Evolutionary conservation across 306 rosid genomes (phyloP).

Genomic region (Potentilla sterilis): DNA sequence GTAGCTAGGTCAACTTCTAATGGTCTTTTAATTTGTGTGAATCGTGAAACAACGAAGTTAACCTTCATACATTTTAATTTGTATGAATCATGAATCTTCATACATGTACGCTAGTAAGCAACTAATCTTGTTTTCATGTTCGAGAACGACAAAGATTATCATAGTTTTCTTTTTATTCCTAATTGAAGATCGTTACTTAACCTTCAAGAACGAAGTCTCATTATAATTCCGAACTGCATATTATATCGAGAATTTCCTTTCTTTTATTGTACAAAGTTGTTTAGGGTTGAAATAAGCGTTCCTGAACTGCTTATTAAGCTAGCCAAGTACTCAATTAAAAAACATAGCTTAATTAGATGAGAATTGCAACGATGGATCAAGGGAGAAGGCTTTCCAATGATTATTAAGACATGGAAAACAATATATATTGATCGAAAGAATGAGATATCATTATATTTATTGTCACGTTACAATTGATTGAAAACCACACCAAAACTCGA

Average conservation of each 20-base stretch:
- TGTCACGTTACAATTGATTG: not conserved
- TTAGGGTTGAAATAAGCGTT: not conserved
- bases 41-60: not conserved
- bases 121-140: not conserved
- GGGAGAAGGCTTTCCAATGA: too few relatives aligned
- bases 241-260: too few relatives aligned
- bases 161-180: not conserved
- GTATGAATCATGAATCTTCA: not conserved
- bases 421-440: not conserved
- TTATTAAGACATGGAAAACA: not conserved
- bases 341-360: not conserved
- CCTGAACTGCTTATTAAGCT: not conserved
- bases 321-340: not conserved
- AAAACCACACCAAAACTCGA: not conserved
- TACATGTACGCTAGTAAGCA: not conserved
- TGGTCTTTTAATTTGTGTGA: not conserved
- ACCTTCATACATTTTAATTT: not conserved
- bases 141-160: not conserved
- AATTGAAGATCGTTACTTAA: not conserved
- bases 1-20: not conserved
- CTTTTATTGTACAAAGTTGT: not conserved
- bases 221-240: too few relatives aligned
- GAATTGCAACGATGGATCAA: not conserved
- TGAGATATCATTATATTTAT: not conserved
- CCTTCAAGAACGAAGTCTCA: not conserved